Percentiles rank a stretch among this genome's conserved stretches.
These are phyloP conservation scores for Fusarium heterosporum DNA, from an alignment of 2,329 filamentous ascomycete species.

Conservation along the genomic window DNA sequence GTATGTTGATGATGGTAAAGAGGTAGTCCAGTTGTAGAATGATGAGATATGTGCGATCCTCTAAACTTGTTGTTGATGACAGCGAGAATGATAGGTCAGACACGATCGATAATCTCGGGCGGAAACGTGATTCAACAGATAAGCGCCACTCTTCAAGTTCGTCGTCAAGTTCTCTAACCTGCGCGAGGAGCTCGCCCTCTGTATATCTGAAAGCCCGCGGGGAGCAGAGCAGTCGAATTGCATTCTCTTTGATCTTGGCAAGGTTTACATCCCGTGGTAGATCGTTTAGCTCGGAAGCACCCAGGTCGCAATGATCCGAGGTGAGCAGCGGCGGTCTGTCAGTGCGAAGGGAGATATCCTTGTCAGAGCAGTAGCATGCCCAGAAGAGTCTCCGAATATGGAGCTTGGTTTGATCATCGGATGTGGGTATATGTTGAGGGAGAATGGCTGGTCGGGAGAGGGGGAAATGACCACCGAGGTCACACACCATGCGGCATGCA, in stretches of 20 bases:
- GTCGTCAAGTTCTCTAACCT: conserved; percentile 48
- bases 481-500: conserved; percentile 34
- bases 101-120: conserved; percentile 28
- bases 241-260: conserved; percentile 33
- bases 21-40: conserved; percentile 35
- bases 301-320: conserved; percentile 27
- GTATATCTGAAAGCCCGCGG: conserved; percentile 33
- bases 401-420: conserved; percentile 6
- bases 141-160: conserved; percentile 51
- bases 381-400: conserved; percentile 22
- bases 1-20: conserved; percentile 38
- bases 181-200: conserved; percentile 42
- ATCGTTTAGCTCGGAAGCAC: conserved; percentile 8
- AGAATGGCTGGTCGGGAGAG: conserved; percentile 15
- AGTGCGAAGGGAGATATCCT: conserved; percentile 15
- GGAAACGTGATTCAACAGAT: conserved; percentile 36
- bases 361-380: conserved; percentile 30
- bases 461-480: conserved; percentile 26
- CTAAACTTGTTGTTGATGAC: conserved; percentile 4
- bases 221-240: conserved; percentile 20
- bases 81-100: conserved; percentile 15
- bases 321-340: conserved; percentile 15
- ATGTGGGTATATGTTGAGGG: conserved; percentile 26
- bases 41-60: conserved; percentile 30
- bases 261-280: conserved; percentile 30